phyloP scores from a whole-genome alignment of 179 eudicot species.

The Pouteria campechiana region DNA sequence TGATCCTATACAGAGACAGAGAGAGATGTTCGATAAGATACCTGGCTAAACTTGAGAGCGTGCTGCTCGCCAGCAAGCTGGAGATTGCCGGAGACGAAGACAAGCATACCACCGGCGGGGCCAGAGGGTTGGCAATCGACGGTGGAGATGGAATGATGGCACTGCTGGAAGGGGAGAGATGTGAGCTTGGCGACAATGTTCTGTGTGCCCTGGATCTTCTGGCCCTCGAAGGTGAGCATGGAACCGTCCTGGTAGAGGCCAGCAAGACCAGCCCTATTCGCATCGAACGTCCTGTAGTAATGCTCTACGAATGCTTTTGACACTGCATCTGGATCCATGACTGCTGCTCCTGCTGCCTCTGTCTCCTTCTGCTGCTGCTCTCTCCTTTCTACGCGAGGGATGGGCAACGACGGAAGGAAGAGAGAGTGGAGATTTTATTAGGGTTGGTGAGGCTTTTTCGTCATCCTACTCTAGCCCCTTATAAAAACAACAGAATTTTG shows the following conservation, averaged over 20 bases:
- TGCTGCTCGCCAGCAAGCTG: conserved; percentile 70
- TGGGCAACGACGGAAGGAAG: no score
- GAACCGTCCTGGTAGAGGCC: conserved; percentile 62
- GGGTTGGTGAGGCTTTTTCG: no score
- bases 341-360: conserved; percentile 12
- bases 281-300: conserved; percentile 84
- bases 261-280: conserved; percentile 42
- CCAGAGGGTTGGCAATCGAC: conserved; percentile 88
- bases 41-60: conserved; percentile 77
- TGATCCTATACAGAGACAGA: no score
- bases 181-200: conserved; percentile 59
- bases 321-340: conserved; percentile 71
- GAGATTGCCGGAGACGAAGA: conserved; percentile 67
- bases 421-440: no score
- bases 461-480: no score
- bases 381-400: no score
- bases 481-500: no score
- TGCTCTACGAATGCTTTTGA: conserved; percentile 81
- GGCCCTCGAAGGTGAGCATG: conserved; percentile 78
- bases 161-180: conserved; percentile 66
- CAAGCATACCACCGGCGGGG: conserved; percentile 56
- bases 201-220: conserved; percentile 54
- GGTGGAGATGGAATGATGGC: conserved; percentile 61
- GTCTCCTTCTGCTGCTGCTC: no score
- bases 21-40: neutral